A percentile compares a stretch with the other conserved stretches of the same genome.
These are phyloP conservation scores for Pseudogymnoascus sp. DNA, from an alignment of 2,329 filamentous ascomycete genomes.

Conservation along the genomic window DNA sequence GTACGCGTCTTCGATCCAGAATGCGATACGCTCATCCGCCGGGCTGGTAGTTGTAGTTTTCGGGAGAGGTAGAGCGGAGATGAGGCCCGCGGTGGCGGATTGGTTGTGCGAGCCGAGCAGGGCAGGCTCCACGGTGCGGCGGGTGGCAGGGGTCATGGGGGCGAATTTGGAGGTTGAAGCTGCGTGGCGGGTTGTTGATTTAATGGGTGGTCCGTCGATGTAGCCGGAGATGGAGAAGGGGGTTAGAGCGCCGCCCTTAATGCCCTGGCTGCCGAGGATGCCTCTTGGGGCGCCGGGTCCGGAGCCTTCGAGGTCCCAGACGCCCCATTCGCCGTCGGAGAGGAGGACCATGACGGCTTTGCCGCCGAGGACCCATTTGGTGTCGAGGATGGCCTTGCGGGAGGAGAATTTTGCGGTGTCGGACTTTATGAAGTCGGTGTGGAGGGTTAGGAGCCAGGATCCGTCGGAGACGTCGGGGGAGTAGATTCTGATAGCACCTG, in stretches of 20 bases:
- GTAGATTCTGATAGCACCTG: conserved; percentile 51
- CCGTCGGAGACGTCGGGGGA: conserved; percentile 36
- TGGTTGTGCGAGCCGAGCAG: conserved; percentile 18
- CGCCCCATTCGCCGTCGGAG: conserved; percentile 57
- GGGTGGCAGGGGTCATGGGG: conserved; percentile 55
- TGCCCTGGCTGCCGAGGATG: conserved; percentile 31
- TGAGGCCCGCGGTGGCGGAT: conserved; percentile 18
- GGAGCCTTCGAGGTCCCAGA: conserved; percentile 56
- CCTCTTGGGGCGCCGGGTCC: conserved; percentile 40
- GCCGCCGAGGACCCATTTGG: conserved; percentile 53
- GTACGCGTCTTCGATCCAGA: conserved; percentile 27
- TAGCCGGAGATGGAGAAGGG: conserved; percentile 50
- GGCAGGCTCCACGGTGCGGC: conserved; percentile 27
- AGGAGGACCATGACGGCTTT: conserved; percentile 50
- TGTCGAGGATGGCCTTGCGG: conserved; percentile 53
- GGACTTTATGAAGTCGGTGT: conserved; percentile 28
- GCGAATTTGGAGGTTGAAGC: conserved; percentile 42
- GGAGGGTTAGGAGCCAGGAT: conserved; percentile 56
- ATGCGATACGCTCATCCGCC: conserved; percentile 26
- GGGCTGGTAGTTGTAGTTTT: conserved; percentile 19
- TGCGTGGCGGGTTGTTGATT: conserved; percentile 17
- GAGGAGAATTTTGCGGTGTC: conserved; percentile 16
- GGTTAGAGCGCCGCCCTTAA: conserved; percentile 47
- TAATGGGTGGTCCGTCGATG: conserved; percentile 44
- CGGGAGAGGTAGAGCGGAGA: conserved; percentile 24